Evolutionary conservation across 148 eudicot species (phyloP).

Genomic region (Silene uniflora): DNA sequence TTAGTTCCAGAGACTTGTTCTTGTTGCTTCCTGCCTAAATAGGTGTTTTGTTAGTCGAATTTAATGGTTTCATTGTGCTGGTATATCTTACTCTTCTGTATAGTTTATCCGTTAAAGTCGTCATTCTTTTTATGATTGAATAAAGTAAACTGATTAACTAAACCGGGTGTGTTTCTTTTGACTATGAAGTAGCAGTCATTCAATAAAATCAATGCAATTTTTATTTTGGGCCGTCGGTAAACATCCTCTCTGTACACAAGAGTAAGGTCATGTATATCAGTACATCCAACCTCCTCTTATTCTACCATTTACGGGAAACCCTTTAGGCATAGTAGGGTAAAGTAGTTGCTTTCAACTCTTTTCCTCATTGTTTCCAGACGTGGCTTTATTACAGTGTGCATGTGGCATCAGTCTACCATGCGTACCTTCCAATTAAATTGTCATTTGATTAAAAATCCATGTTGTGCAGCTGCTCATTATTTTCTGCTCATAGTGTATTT

Average conservation of each 20-base stretch:
- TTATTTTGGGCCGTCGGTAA: too few species aligned
- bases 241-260: background rate
- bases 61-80: background rate
- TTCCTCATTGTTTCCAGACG: too few species aligned
- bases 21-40: slow-evolving; percentile 9
- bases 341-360: too few species aligned
- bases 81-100: background rate
- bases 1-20: slow-evolving; percentile 20
- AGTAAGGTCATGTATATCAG: background rate
- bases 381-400: background rate
- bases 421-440: background rate
- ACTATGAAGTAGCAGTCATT: background rate
- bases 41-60: background rate
- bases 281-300: background rate
- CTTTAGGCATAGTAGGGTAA: background rate
- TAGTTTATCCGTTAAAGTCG: background rate
- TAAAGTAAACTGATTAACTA: background rate
- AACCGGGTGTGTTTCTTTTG: background rate
- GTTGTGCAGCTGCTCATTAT: slow-evolving; percentile 12
- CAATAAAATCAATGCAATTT: too few species aligned
- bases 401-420: background rate
- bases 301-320: background rate
- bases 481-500: slow-evolving; percentile 16
- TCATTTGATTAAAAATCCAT: background rate
- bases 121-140: background rate